Conservation (phyloP, 495 filamentous ascomycete species). For the Baudoinia panamericana region DNA sequence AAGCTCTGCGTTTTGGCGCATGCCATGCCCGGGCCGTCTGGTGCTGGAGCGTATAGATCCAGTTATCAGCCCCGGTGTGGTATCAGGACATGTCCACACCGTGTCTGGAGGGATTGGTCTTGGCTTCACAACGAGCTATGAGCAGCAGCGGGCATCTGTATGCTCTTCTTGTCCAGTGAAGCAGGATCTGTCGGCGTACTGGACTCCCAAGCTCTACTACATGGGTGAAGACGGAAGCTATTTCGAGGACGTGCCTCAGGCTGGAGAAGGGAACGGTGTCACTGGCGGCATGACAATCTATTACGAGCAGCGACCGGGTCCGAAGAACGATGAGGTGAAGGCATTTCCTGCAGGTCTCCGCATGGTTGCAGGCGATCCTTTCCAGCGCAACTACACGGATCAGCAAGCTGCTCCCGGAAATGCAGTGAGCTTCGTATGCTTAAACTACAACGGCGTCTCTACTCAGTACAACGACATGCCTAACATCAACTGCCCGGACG, state of each 20-base stretch:
- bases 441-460: slow-evolving; percentile 37
- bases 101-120: slow-evolving; percentile 68
- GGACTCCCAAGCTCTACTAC: slow-evolving; percentile 60
- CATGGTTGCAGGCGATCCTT: slow-evolving; percentile 57
- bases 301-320: slow-evolving; percentile 54
- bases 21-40: slow-evolving; percentile 31
- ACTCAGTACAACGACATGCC: slow-evolving; percentile 22
- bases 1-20: slow-evolving; percentile 26
- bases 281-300: slow-evolving; percentile 41
- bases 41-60: slow-evolving; percentile 57
- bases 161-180: slow-evolving; percentile 56
- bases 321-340: slow-evolving; percentile 44
- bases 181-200: slow-evolving; percentile 64
- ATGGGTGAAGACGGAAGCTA: slow-evolving; percentile 39
- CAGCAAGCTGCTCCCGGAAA: slow-evolving; percentile 22
- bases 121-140: slow-evolving; percentile 46
- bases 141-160: slow-evolving; percentile 41
- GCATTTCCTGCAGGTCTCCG: slow-evolving; percentile 61
- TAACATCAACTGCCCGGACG: slow-evolving; percentile 46
- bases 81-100: slow-evolving; percentile 58
- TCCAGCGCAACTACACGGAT: slow-evolving; percentile 35
- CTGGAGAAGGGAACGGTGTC: slow-evolving; percentile 40
- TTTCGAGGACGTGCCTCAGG: slow-evolving; percentile 53
- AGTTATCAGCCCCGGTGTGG: slow-evolving; percentile 43
- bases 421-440: slow-evolving; percentile 44